Conservation (phyloP, 148 eudicot species). For the Rhododendron molle region DNA sequence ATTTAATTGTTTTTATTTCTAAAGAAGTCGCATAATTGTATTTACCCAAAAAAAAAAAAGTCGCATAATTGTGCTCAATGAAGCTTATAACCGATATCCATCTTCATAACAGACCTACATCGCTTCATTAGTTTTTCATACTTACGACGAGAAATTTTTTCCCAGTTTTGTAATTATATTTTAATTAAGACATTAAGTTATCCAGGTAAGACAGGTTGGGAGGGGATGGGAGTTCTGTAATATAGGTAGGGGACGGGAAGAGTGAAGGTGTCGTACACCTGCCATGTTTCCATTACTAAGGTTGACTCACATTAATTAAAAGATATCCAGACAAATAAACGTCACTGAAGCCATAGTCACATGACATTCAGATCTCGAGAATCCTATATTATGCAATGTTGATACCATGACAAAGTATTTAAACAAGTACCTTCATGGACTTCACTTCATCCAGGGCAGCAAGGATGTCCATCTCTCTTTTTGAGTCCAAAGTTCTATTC, state of each 20-base stretch:
- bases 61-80: background rate
- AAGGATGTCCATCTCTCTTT: conserved; percentile 93
- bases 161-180: background rate
- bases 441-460: conserved; percentile 95
- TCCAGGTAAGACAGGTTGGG: background rate
- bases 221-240: background rate
- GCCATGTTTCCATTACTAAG: background rate
- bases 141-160: background rate
- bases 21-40: background rate
- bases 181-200: background rate
- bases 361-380: background rate
- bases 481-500: conserved; percentile 83
- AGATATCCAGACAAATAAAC: background rate
- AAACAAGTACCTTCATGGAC: conserved; percentile 70
- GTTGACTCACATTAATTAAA: background rate
- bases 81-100: background rate
- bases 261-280: background rate
- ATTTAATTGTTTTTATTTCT: background rate
- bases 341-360: background rate
- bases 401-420: background rate
- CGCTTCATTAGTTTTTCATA: background rate
- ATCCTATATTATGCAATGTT: no score
- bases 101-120: background rate
- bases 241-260: background rate
- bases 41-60: no score